Base-by-base conservation (phyloP, 176 grass and related monocot genomes). In the Alopecurus myosuroides region DNA sequence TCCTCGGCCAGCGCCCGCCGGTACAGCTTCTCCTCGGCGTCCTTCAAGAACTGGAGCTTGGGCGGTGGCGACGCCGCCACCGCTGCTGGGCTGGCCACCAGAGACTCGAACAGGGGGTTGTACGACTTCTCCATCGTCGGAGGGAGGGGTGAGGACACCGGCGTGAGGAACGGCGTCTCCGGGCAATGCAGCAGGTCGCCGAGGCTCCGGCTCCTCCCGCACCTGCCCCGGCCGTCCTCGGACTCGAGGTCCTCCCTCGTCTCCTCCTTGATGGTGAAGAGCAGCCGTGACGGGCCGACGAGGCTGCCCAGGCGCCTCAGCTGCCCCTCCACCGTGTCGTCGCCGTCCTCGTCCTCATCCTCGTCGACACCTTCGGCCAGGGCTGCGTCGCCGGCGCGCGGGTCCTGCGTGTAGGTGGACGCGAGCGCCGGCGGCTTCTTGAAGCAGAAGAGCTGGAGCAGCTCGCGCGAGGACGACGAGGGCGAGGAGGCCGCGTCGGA, bases 231-330 rank as follows among this genome's bases (percentile, higher is more conserved):
- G 12, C 85, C 89, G 31, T 92, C 93, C 6, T 94, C 96, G 5
- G 87, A 94, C 41, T 95, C 96, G 77, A 95, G 79, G 80, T 98
- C 96, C 78, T 98, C 96, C 42, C 70, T 86, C 25, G 89, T 98
- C 90, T 98, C 96, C 87, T 98, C 96, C 65, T 95, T 98, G 77
- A 98, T 98, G 77, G 96, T 98, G 91, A 95, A 98, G 37, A 98
- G 91, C 46, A 95, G 80, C 68, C 96, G 82, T 7, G 96, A 84
- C 7, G 89, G 96, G 2, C 93, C 96, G 3, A 90, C 84, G 29
- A 98, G 72, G 89, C 83, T 90, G 55, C 92, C 81, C 6, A 95
- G 73, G 74, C 96, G 88, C 91, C 95, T 95, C 50, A 98, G 91
- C 90, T 97, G 92, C 34, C 84, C 95, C 57, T 97, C 88, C 44